Base-by-base conservation (phyloP, 768 basidiomycete species). In the Kwoniella dendrophila region DNA sequence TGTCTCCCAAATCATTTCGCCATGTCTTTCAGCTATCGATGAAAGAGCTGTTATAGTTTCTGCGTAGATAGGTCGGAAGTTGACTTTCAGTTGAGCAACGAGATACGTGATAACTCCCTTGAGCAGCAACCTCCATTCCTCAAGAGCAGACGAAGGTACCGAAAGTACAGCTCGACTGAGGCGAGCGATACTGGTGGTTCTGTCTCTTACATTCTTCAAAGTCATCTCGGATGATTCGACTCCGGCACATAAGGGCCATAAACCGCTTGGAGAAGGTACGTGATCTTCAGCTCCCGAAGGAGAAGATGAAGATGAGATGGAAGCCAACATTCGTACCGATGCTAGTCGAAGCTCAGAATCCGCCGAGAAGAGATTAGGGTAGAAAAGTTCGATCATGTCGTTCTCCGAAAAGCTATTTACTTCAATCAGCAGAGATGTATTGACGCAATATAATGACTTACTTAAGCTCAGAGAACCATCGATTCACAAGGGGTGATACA, bases 11-110 rank as follows among this genome's bases (percentile, higher is more conserved):
- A 90, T 85, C 1, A 84, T 64, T 65, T 90, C 86, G 0, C 85
- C 87, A 62, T 87, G 88, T n/a, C 84, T 80, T 30, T 78, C 75
- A 0, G 85, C 82, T 14, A 86, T 63, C 1, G 78, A 73, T 0
- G 84, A 82, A 4, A 96, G 78, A 0, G 89, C 87, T 11, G 84
- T 83, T 12, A 87, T 84, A 3, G 92, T 86, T 18, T 93, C 88
- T 3, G 86, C 84, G 89, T 94, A 99, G 16, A 96, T 74, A 0
- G 96, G 96, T 29, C 90, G 85, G 45, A 98, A 81, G 75, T 93
- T 95, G 63, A 97, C 89, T 81, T 98, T 97, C 54, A 97, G 82
- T 75, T 96, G 94, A 5, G 89, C 90, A 22, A 73, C 51, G 5
- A 73, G 67, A 41, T 69, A 72, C 1, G 55, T 53, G 26, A 74